These are phyloP conservation scores for Barbarea vulgaris DNA, from an alignment of 345 rosid species.

Conservation along the genomic window DNA sequence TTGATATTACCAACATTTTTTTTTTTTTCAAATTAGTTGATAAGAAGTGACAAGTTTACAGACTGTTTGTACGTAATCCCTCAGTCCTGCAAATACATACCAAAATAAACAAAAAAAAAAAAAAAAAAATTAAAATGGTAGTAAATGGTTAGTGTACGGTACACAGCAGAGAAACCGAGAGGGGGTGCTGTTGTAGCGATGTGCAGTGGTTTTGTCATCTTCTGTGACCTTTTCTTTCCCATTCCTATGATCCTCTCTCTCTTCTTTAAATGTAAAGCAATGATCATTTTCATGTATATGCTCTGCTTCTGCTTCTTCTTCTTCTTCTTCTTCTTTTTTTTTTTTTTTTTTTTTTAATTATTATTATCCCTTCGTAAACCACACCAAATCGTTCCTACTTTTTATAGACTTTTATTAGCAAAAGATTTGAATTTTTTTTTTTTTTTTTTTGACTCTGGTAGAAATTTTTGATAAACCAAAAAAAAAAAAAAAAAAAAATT, in stretches of 20 bases:
- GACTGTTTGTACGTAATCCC: background rate
- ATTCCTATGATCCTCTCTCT: background rate
- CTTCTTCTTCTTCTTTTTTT: background rate
- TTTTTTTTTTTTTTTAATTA: too few species aligned
- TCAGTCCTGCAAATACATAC: background rate
- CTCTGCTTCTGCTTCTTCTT: background rate
- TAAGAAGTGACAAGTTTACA: constrained; percentile 2
- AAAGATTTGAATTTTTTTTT: background rate
- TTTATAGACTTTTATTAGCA: background rate
- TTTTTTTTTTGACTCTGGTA: background rate
- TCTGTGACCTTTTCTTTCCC: background rate
- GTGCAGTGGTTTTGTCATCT: background rate
- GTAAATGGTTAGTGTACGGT: background rate
- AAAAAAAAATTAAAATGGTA: background rate
- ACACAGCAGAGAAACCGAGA: background rate
- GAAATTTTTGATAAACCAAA: background rate
- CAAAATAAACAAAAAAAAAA: background rate
- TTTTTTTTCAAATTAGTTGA: constrained; percentile 11
- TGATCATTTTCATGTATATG: background rate
- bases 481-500: too few species aligned
- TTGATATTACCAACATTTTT: too few species aligned
- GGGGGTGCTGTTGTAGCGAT: background rate
- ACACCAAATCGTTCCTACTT: background rate
- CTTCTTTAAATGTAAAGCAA: background rate
- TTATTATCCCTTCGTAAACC: background rate